Evolutionary conservation across 2,329 filamentous ascomycete genomes (phyloP), one percentile per base, ranked within the genome.

Genomic region (Trichophyton mentagrophytes): DNA sequence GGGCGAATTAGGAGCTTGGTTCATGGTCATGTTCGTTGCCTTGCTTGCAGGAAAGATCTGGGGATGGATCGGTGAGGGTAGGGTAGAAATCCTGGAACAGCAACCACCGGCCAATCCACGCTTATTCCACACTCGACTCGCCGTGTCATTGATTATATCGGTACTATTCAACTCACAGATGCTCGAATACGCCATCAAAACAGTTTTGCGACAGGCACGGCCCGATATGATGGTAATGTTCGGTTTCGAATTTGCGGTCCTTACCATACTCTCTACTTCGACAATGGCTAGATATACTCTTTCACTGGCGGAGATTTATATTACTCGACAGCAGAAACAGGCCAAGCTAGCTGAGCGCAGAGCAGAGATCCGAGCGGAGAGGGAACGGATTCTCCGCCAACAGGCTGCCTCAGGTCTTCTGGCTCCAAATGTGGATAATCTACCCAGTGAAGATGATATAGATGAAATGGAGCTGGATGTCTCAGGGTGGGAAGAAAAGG

Each of bases 211-310:
- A 61, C 86, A 95, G 70, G 89, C 92, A 1, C 82, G 88, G n/a
- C 90, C 92, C 0, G 93, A 95, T 62, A 97, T 99, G 88, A 99
- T 97, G 90, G 90, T 99, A 64, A 97, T 99, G 90, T 99, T 99
- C 69, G 85, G 95, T 4, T 99, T 99, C 68, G 93, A 99, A 73
- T 97, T 97, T 70, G 91, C 92, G 42, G 85, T 99, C 49, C 77
- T 97, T 63, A 81, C 85, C 1, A 86, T 95, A 8, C 86, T 85
- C 58, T 95, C 92, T 0, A 79, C 85, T 59, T 90, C 92, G 56
- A 96, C 90, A 0, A 81, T 83, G 1, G 79, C 85, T 60, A 85
- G 91, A 62, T 99, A 99, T 73, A 73, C 82, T 20, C 81, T 97
- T 58, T 88, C 87, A 2, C 74, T 96, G 49, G 78, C 85, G 7